phyloP scores from a whole-genome alignment of 2,329 filamentous ascomycete genomes.

The Penicillium freii region DNA sequence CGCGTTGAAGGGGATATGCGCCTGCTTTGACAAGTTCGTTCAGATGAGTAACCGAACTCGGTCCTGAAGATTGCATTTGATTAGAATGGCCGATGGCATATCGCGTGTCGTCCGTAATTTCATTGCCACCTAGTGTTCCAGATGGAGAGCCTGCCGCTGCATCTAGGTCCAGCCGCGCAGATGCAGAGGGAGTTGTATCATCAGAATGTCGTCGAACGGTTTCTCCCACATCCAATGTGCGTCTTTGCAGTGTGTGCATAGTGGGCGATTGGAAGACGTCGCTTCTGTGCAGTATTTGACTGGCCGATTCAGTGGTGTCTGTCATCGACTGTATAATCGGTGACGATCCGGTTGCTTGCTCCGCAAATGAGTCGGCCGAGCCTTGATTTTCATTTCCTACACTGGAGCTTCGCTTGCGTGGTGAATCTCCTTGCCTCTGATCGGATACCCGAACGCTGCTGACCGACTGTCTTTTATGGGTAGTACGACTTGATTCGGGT shows the following conservation, averaged over 20 bases:
- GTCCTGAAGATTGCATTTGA: conserved; percentile 21
- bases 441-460: conserved; percentile 17
- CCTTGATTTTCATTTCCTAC: conserved; percentile 57
- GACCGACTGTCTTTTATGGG: conserved; percentile 24
- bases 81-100: conserved; percentile 26
- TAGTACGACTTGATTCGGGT: conserved; percentile 16
- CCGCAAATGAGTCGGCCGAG: conserved; percentile 73
- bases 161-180: conserved; percentile 25
- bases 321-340: conserved; percentile 67
- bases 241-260: conserved; percentile 45
- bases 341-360: conserved; percentile 72
- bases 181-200: conserved; percentile 35
- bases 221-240: conserved; percentile 29
- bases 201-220: conserved; percentile 33
- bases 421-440: conserved; percentile 11
- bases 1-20: conserved; percentile 76
- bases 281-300: conserved; percentile 82
- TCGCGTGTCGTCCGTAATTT: conserved; percentile 14
- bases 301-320: conserved; percentile 75
- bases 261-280: conserved; percentile 84
- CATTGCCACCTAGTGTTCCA: conserved; percentile 3
- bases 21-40: conserved; percentile 62
- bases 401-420: conserved; percentile 61
- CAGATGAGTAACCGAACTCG: conserved; percentile 48
- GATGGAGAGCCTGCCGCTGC: neutral